Conservation (phyloP, 2,329 filamentous ascomycete species). For the Metarhizium anisopliae region DNA sequence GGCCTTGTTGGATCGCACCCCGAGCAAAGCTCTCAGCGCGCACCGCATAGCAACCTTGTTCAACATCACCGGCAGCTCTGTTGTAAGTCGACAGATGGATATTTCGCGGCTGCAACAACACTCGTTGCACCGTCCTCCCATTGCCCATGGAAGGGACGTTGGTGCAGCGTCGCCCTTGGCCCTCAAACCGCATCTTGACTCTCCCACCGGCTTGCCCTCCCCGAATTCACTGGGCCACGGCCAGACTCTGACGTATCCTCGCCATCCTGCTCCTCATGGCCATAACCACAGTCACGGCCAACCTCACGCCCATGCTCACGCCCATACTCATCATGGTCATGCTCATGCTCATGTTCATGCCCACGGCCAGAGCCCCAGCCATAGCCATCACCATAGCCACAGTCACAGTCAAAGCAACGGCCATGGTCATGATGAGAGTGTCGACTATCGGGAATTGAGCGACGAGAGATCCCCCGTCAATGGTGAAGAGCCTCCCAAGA, state of each 20-base stretch:
- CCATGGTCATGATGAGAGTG: constrained; percentile 4
- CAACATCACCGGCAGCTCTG: neutral
- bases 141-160: constrained; percentile 1
- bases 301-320: neutral
- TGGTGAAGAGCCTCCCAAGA: constrained; percentile 39
- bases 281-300: neutral
- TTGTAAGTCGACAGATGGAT: constrained; percentile 5
- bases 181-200: constrained; percentile 6
- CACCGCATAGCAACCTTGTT: neutral
- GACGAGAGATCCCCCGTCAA: constrained; percentile 9
- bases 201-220: constrained; percentile 4
- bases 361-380: neutral
- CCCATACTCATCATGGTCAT: neutral
- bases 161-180: constrained; percentile 2
- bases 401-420: neutral
- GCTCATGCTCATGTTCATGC: neutral
- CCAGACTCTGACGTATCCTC: constrained; percentile 4
- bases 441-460: constrained; percentile 9
- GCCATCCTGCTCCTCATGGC: constrained; percentile 2
- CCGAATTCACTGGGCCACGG: neutral
- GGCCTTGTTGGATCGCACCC: neutral
- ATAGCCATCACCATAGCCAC: neutral
- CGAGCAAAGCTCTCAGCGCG: constrained; percentile 8
- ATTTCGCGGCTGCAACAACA: constrained; percentile 6
- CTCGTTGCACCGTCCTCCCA: constrained; percentile 2